Evolutionary conservation across 2,329 filamentous ascomycete species (phyloP).

Genomic region (Lasiodiplodia gonubiensis): DNA sequence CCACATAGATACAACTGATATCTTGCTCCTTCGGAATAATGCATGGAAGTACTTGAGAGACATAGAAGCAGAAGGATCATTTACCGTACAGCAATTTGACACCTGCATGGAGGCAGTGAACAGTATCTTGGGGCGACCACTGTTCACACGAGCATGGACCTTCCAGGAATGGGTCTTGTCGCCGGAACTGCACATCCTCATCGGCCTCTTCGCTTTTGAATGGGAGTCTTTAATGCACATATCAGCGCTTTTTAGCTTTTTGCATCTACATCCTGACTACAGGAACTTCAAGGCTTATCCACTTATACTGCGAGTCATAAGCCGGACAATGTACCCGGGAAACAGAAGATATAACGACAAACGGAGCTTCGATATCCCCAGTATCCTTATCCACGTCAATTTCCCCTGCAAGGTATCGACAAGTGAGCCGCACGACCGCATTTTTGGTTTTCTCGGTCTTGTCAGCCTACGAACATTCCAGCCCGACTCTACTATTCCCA

Average conservation of each 20-base stretch:
- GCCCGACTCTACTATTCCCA: not conserved
- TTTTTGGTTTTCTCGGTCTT: not conserved
- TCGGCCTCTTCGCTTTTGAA: not conserved
- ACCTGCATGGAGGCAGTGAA: not conserved
- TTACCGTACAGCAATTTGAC: not conserved
- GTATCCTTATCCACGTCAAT: not conserved
- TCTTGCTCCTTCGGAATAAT: not conserved
- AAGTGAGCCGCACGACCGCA: not conserved
- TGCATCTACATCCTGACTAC: too few species aligned
- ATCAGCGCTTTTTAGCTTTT: too few species aligned
- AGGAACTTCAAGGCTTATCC: too few species aligned
- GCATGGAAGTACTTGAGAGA: not conserved
- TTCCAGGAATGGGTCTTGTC: not conserved
- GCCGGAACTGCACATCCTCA: not conserved
- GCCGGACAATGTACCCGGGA: not conserved
- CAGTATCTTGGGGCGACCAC: not conserved
- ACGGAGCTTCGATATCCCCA: not conserved
- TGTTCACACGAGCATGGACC: not conserved
- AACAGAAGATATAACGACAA: not conserved
- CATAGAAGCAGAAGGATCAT: not conserved
- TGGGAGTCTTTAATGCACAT: not conserved
- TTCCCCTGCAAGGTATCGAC: not conserved
- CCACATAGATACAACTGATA: not conserved
- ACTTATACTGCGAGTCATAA: too few species aligned
- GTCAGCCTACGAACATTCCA: not conserved